A percentile compares a stretch with the other conserved stretches of the same genome.
These are phyloP conservation scores for Aspergillus bertholletiae DNA, from an alignment of 495 filamentous ascomycete genomes.

Conservation along the genomic window DNA sequence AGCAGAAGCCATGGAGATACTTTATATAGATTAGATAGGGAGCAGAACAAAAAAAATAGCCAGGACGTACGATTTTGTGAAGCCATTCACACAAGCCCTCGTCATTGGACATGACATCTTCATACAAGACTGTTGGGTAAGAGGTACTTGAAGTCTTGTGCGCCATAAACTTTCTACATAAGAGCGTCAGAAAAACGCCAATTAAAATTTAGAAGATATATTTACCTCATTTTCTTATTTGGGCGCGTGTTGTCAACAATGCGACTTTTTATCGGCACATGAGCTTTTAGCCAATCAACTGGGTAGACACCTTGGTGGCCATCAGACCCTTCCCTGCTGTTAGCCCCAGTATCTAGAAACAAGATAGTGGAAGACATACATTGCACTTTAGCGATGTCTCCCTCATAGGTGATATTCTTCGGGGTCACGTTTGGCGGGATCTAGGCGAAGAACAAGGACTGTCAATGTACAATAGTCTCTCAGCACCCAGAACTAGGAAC, in stretches of 20 bases:
- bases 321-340: neutral
- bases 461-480: neutral
- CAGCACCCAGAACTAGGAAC: conserved; percentile 1
- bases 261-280: neutral
- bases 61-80: conserved; percentile 50
- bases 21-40: conserved; percentile 20
- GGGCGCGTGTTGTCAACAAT: too few species aligned
- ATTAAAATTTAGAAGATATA: neutral
- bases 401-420: neutral
- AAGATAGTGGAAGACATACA: neutral
- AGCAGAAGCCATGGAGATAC: conserved; percentile 64
- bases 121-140: conserved; percentile 53
- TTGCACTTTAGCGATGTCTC: conserved; percentile 8
- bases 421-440: neutral
- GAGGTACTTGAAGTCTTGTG: conserved; percentile 24
- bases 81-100: conserved; percentile 54
- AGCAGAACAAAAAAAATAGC: neutral
- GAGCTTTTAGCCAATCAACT: neutral
- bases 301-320: neutral
- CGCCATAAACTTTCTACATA: neutral
- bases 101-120: conserved; percentile 55
- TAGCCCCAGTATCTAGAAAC: neutral
- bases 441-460: neutral
- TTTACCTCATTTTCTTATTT: neutral
- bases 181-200: neutral